Base-by-base conservation (phyloP, 1,284 basidiomycete genomes). In the Melampsora americana region DNA sequence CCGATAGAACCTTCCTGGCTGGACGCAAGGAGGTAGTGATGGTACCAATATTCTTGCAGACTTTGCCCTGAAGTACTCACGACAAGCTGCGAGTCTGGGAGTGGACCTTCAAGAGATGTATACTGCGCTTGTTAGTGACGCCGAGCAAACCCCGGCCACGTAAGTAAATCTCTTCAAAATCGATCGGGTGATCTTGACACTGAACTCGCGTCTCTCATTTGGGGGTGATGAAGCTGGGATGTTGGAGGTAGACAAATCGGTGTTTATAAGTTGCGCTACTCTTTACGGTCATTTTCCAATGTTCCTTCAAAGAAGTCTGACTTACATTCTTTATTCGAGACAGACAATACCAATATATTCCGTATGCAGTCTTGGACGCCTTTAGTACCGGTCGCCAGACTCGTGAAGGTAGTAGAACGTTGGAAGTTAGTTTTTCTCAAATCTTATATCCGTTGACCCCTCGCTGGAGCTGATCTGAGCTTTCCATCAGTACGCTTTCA, bases 41-140 rank as follows among this genome's bases (percentile, higher is more conserved):
- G 67, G 28, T 28, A 69, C 67, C 2, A 30, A 26, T 39, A 39
- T 69, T 30, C 48, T 69, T 14, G 46, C 67, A 20, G 20, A 69
- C 42, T 69, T 69, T 28, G 67, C 67, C 26, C 23, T 69, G 23
- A 39, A 26, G 14, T 69, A 69, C 60, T 23, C 30, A 12, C 16
- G 35, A 18, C 70, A 70, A 16, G 79, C 79, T 11, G 42, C 35
- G 1, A 61, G 66, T 53, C 69, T 79, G 5, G 78, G 79, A 1
- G 80, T 81, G 68, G 65, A 79, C 56, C 73, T 79, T 28, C 78
- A 80, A 28, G 78, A 81, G 66, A 71, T 80, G 32, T 81, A 79
- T 62, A n/a, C 62, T 4, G 80, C 80, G 11, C 78, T 81, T 77
- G 65, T 68, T 48, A 79, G 79, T 61, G 81, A 81, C 64, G 67